Conservation (phyloP, 2,329 filamentous ascomycete genomes). For the Trichoderma semiorbis region DNA sequence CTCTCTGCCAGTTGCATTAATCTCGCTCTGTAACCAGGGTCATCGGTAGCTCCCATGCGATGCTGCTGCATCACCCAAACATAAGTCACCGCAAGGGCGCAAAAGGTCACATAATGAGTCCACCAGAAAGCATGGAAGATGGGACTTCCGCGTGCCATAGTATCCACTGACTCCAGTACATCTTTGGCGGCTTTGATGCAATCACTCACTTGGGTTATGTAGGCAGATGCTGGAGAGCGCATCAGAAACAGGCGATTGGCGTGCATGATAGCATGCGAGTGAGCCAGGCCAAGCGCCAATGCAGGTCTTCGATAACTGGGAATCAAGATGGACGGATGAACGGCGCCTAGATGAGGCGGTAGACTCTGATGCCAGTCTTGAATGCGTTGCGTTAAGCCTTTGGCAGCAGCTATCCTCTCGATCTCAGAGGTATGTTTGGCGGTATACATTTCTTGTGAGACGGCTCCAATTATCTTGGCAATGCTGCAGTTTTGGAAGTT, state of each 20-base stretch:
- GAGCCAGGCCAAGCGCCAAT: conserved; percentile 50
- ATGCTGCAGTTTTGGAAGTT: conserved; percentile 27
- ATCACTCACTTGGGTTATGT: conserved; percentile 32
- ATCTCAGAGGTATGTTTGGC: conserved; percentile 34
- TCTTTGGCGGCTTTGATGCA: conserved; percentile 47
- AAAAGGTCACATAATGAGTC: conserved; percentile 52
- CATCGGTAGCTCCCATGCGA: conserved; percentile 14
- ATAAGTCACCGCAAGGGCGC: conserved; percentile 51
- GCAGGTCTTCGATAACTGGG: conserved; percentile 47
- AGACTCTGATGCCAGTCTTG: conserved; percentile 38
- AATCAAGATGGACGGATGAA: conserved; percentile 45
- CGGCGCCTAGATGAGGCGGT: conserved; percentile 41
- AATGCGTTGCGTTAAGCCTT: conserved; percentile 37
- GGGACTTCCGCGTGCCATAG: conserved; percentile 36
- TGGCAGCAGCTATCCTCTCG: conserved; percentile 37
- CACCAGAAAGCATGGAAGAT: conserved; percentile 51
- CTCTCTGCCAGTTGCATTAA: conserved; percentile 42
- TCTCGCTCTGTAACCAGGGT: conserved; percentile 3
- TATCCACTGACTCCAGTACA: conserved; percentile 43
- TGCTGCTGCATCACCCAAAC: conserved; percentile 50
- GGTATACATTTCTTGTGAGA: conserved; percentile 40
- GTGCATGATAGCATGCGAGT: conserved; percentile 54
- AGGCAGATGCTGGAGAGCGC: conserved; percentile 23
- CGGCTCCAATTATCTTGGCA: conserved; percentile 37
- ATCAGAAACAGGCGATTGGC: conserved; percentile 54